Evolutionary conservation across 179 eudicot genomes (phyloP), one percentile per base, ranked within the genome.

Genomic region (Camellia oleifera): DNA sequence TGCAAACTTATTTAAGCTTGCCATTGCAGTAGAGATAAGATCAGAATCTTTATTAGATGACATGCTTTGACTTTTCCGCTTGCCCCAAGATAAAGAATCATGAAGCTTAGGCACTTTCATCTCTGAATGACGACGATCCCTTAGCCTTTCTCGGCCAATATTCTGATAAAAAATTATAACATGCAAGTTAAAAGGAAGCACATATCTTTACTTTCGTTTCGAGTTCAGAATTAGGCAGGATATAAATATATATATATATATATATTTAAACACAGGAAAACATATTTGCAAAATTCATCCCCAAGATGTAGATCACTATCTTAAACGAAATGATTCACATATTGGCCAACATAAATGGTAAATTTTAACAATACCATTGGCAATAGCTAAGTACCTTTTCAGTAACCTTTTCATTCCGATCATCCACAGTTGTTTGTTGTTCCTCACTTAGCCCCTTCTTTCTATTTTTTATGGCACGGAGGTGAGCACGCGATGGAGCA

Each of bases 401-500:
- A 75, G 69, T 48, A 48, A 56, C 78, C 74, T 82, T 85, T 80
- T 84, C 84, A 75, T 75, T 86, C 82, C 78, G 85, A 58, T 83
- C 80, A 44, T 76, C 83, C 7, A 66, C 45, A 61, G 57, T 81
- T 18, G 83, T 81, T 70, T 84, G 76, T 77, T 78, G 77, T 71
- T 89, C 92, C 9, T 82, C 93, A 23, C 73, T 72, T 69, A 82
- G 78, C 73, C 88, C 95, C 82, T 76, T 82, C 85, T 86, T 83
- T 74, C 98, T 85, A 45, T 88, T 83, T 61, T 81, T 89, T 57
- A 89, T 90, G 66, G 97, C 95, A 62, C 83, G 91, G 78, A 94
- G 83, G 86, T 94, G 98, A 82, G 98, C 94, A 80, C 84, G 94
- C 14, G 94, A 86, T 82, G 97, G 88, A 20, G 98, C 98, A 84